Conservation (phyloP, 139 green algal species). For the Haematococcus lacustris region DNA sequence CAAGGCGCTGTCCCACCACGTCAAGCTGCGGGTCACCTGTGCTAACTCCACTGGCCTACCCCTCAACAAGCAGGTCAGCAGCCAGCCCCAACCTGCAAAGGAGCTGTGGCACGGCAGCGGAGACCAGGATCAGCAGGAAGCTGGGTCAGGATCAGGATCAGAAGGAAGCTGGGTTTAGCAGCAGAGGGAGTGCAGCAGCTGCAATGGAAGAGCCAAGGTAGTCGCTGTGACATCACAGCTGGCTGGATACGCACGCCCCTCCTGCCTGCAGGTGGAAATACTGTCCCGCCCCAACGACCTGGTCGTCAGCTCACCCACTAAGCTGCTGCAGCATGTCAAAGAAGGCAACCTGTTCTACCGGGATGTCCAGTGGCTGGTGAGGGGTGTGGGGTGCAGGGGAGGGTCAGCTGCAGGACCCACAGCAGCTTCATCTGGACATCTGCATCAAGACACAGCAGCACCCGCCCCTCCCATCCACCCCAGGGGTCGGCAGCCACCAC, state of each 20-base stretch:
- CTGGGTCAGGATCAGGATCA: too few species aligned
- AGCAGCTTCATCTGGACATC: too few species aligned
- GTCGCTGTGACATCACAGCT: neutral
- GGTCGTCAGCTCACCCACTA: slow-evolving; percentile 78
- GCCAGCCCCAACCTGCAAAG: neutral
- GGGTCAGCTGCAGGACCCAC: too few species aligned
- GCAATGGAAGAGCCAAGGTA: neutral
- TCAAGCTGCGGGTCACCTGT: slow-evolving; percentile 65
- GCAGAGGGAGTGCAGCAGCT: neutral
- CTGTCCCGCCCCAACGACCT: slow-evolving; percentile 75
- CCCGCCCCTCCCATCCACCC: too few species aligned
- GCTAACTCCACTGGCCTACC: neutral
- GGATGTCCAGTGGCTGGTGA: slow-evolving; percentile 58
- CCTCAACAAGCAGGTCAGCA: neutral
- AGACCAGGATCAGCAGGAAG: neutral
- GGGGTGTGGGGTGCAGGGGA: too few species aligned
- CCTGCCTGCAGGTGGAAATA: slow-evolving; percentile 46
- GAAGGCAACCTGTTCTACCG: slow-evolving; percentile 72
- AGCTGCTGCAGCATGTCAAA: slow-evolving; percentile 72
- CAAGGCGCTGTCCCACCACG: slow-evolving; percentile 76
- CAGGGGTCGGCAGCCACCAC: too few species aligned
- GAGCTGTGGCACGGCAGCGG: neutral
- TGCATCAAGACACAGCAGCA: too few species aligned
- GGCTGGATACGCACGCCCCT: too few species aligned
- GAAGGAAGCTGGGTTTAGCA: neutral